Evolutionary conservation across 257 asterid species (phyloP), one percentile per base, ranked within the genome.

Genomic region (Solanum clarkiae): DNA sequence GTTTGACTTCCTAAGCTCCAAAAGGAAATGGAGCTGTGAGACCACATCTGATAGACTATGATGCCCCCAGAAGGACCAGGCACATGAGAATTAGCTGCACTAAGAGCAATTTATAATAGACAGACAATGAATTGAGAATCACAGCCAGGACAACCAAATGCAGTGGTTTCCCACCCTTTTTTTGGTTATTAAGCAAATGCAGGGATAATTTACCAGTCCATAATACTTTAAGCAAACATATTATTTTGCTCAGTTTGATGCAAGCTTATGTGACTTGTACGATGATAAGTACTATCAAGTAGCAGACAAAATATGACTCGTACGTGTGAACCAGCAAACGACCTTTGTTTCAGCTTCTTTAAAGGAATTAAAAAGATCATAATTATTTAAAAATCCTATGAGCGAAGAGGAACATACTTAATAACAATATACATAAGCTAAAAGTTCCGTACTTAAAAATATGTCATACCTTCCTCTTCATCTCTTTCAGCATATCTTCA

Each of bases 401-500:
- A 53, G 0, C 26, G 29, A 53, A 51, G 0, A 42, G 26, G 63
- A 15, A 49, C 82, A 51, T 26, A 47, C 57, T 44, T 22, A 26
- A 26, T 10, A 7, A 77, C 63, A 51, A 77, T 15, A 1, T 16
- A 77, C n/a, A 77, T 51, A 4, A 51, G 26, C 63, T 51, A 51
- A 51, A 49, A 14, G 44, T 77, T 51, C n/a, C 20, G 26, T 40
- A 5, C 1, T 77, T 51, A 0, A 77, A 49, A 24, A 15, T 51
- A 51, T 4, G 47, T 16, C 15, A 59, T 89, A 97, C 99, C 98
- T 94, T 95, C 89, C 98, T 92, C 91, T 97, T 97, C 98, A 95
- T 97, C 93, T 97, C 99, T 93, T 97, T 97, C 88, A 97, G 93
- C 99, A 95, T 95, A 90, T 97, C 99, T 88, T 97, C 99, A 44